Conservation (phyloP, 2,329 filamentous ascomycete genomes). For the Stagonosporopsis tanaceti region DNA sequence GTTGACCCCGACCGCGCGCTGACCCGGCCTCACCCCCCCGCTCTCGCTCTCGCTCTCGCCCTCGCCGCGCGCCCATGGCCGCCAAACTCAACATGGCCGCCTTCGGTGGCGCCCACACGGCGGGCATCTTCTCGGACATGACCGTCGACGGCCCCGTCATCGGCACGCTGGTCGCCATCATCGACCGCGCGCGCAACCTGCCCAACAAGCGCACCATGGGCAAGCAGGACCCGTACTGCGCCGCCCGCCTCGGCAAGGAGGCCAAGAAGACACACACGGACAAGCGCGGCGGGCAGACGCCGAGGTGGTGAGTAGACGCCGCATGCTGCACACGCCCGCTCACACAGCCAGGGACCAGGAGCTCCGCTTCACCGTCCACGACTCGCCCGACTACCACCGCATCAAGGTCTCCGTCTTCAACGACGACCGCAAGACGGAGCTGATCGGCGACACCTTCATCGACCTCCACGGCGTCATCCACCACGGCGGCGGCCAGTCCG, state of each 20-base stretch:
- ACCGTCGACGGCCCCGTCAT: slow-evolving; percentile 91
- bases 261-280: slow-evolving; percentile 97
- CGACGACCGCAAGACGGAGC: slow-evolving; percentile 95
- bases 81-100: slow-evolving; percentile 41
- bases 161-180: slow-evolving; percentile 88
- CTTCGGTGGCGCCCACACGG: slow-evolving; percentile 74
- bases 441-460: slow-evolving; percentile 95
- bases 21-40: too few species aligned
- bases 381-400: slow-evolving; percentile 94
- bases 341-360: slow-evolving; percentile 83
- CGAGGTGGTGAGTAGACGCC: slow-evolving; percentile 80
- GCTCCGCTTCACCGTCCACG: slow-evolving; percentile 92
- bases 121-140: slow-evolving; percentile 95
- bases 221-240: slow-evolving; percentile 98
- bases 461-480: slow-evolving; percentile 82
- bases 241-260: slow-evolving; percentile 91
- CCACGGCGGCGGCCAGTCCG: slow-evolving; percentile 88
- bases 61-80: slow-evolving; percentile 41
- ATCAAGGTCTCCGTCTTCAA: slow-evolving; percentile 97
- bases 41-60: background rate
- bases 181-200: slow-evolving; percentile 95
- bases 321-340: slow-evolving; percentile 16
- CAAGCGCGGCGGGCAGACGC: slow-evolving; percentile 91
- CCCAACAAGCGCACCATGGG: slow-evolving; percentile 97
- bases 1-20: too few species aligned